These are phyloP conservation scores for Boletus fagicola DNA, from an alignment of 768 basidiomycete species.

Conservation along the genomic window DNA sequence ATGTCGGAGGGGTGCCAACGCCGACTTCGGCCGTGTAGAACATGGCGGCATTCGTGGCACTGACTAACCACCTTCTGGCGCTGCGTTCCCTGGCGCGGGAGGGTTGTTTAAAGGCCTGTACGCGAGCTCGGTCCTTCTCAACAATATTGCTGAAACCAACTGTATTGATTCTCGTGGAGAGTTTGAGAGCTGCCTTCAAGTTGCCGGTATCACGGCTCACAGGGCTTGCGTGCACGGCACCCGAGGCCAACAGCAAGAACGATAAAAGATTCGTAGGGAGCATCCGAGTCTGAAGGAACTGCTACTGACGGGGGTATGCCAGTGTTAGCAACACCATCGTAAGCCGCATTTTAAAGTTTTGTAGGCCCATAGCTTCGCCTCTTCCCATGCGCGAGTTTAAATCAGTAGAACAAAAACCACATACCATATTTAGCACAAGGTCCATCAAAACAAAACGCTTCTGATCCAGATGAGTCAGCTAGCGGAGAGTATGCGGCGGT, in stretches of 20 bases:
- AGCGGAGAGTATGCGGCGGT: background rate
- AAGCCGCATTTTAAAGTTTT: background rate
- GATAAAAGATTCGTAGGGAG: conserved; percentile 5
- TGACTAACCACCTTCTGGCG: background rate
- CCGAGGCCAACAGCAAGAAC: conserved; percentile 11
- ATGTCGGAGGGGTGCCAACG: conserved; percentile 28
- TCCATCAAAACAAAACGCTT: too few species aligned
- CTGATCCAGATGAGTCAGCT: background rate
- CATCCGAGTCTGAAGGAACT: background rate
- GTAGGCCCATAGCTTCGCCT: background rate
- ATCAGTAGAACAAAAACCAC: background rate
- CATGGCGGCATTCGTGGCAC: conserved; percentile 23
- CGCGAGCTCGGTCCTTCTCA: conserved; percentile 25
- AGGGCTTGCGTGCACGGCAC: conserved; percentile 5
- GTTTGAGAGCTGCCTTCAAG: conserved; percentile 9
- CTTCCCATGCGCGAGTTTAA: too few species aligned
- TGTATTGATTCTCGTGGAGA: conserved; percentile 14
- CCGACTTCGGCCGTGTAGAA: conserved; percentile 32
- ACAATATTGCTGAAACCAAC: conserved; percentile 14
- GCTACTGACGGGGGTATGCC: background rate
- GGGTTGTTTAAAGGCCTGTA: conserved; percentile 4
- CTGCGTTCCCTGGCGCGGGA: background rate
- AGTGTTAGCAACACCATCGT: background rate
- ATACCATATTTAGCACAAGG: background rate
- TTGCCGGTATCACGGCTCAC: conserved; percentile 9